phyloP scores from a whole-genome alignment of 345 rosid genomes.

The Mangifera indica region DNA sequence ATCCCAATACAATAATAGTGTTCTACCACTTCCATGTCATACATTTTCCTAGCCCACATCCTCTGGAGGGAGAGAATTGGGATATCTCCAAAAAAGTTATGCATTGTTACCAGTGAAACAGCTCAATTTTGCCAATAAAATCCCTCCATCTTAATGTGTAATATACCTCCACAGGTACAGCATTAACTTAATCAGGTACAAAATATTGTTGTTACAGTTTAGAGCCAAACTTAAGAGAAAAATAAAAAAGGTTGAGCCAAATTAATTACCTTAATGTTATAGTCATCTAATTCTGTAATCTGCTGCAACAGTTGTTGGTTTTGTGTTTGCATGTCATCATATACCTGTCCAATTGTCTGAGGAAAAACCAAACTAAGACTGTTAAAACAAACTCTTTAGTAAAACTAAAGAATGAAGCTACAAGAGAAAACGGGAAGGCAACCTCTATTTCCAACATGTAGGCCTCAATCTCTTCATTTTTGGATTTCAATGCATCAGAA shows the following conservation, averaged over 20 bases:
- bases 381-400: slow-evolving; percentile 20
- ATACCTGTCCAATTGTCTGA: slow-evolving; percentile 91
- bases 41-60: no score
- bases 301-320: slow-evolving; percentile 95
- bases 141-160: no score
- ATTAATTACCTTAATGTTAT: slow-evolving; percentile 81
- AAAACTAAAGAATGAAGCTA: slow-evolving; percentile 22
- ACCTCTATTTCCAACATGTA: slow-evolving; percentile 96
- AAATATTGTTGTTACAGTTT: neutral
- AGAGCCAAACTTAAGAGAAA: neutral
- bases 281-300: slow-evolving; percentile 95
- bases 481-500: slow-evolving; percentile 74
- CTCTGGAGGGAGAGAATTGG: neutral
- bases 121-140: no score
- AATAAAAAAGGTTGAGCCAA: slow-evolving; percentile 7
- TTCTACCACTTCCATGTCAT: neutral
- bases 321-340: slow-evolving; percentile 93
- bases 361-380: slow-evolving; percentile 32
- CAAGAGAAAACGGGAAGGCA: slow-evolving; percentile 23
- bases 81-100: neutral
- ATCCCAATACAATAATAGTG: neutral
- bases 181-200: neutral
- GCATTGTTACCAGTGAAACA: no score
- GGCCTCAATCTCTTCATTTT: slow-evolving; percentile 86
- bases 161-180: neutral